Conservation (phyloP, 768 basidiomycete genomes). For the Agaricus sinodeliciosus region DNA sequence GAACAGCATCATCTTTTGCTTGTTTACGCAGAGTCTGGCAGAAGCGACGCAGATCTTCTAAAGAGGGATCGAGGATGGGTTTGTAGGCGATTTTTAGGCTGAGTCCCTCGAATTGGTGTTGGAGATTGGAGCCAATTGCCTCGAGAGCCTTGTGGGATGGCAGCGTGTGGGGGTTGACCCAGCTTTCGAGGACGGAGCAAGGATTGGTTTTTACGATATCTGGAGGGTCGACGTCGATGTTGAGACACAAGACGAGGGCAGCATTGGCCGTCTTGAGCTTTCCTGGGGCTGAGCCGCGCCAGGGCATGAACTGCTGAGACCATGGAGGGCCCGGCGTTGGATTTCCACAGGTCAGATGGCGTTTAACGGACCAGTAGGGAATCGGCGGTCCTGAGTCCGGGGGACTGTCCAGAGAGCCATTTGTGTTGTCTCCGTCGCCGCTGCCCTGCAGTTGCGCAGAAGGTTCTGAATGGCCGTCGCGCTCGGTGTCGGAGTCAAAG, state of each 20-base stretch:
- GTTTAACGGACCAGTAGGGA: slow-evolving; percentile 82
- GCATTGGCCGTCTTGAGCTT: slow-evolving; percentile 91
- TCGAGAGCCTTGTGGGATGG: slow-evolving; percentile 91
- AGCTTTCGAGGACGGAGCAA: slow-evolving; percentile 91
- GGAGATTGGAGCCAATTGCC: slow-evolving; percentile 86
- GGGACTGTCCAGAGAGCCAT: slow-evolving; percentile 39
- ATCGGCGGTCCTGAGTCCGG: slow-evolving; percentile 53
- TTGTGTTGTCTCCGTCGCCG: slow-evolving; percentile 25
- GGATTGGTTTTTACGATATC: slow-evolving; percentile 97
- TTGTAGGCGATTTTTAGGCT: slow-evolving; percentile 94
- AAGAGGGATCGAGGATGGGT: slow-evolving; percentile 89
- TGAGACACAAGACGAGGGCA: slow-evolving; percentile 85
- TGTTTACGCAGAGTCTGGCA: slow-evolving; percentile 78
- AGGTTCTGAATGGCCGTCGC: slow-evolving; percentile 40
- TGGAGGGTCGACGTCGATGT: slow-evolving; percentile 97
- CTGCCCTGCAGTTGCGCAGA: slow-evolving; percentile 42
- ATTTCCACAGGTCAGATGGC: slow-evolving; percentile 88
- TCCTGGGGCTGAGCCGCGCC: slow-evolving; percentile 75
- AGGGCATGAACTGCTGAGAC: slow-evolving; percentile 61
- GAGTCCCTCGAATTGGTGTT: slow-evolving; percentile 93
- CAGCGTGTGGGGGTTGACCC: slow-evolving; percentile 94
- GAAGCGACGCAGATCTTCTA: slow-evolving; percentile 87
- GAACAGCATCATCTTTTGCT: slow-evolving; percentile 88
- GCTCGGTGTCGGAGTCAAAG: slow-evolving; percentile 43
- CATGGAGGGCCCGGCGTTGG: slow-evolving; percentile 65